Percentiles rank a stretch among this genome's conserved stretches.
Evolutionary conservation across 768 basidiomycete genomes (phyloP).

Genomic region (Porphyrellus cyaneotinctus): DNA sequence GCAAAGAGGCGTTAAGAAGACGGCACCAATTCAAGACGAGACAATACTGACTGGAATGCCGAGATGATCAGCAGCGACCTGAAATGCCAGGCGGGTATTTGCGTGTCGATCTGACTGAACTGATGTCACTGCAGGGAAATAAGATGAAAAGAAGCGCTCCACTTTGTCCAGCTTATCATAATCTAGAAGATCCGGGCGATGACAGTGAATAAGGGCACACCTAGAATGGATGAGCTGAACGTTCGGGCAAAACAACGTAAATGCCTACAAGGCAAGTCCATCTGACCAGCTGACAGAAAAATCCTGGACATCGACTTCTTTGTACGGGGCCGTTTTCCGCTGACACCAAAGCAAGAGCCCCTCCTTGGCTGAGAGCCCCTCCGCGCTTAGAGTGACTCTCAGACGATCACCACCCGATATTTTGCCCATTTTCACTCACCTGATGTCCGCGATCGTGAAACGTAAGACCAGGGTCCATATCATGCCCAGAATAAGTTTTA

Average conservation of each 20-base stretch:
- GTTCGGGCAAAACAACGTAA: background rate
- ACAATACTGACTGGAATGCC: slow-evolving; percentile 74
- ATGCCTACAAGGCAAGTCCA: slow-evolving; percentile 84
- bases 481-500: slow-evolving; percentile 98
- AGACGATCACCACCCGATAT: slow-evolving; percentile 1
- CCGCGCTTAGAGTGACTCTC: slow-evolving; percentile 59
- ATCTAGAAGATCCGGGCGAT: slow-evolving; percentile 93
- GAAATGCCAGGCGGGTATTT: slow-evolving; percentile 86
- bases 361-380: slow-evolving; percentile 98
- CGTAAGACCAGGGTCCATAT: slow-evolving; percentile 98
- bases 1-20: background rate
- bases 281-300: slow-evolving; percentile 93
- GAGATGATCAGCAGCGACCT: slow-evolving; percentile 81
- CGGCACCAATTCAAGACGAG: background rate
- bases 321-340: slow-evolving; percentile 88
- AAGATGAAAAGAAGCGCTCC: slow-evolving; percentile 1
- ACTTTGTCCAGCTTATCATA: slow-evolving; percentile 86
- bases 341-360: slow-evolving; percentile 98
- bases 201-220: slow-evolving; percentile 95
- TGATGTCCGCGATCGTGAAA: slow-evolving; percentile 98
- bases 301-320: slow-evolving; percentile 89
- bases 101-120: slow-evolving; percentile 67
- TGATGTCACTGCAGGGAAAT: slow-evolving; percentile 7
- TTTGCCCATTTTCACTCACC: slow-evolving; percentile 50
- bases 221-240: slow-evolving; percentile 39